Evolutionary conservation across 108 stramenopile genomes (phyloP), one percentile per base, ranked within the genome.

Genomic region (Bacterosira constricta): DNA sequence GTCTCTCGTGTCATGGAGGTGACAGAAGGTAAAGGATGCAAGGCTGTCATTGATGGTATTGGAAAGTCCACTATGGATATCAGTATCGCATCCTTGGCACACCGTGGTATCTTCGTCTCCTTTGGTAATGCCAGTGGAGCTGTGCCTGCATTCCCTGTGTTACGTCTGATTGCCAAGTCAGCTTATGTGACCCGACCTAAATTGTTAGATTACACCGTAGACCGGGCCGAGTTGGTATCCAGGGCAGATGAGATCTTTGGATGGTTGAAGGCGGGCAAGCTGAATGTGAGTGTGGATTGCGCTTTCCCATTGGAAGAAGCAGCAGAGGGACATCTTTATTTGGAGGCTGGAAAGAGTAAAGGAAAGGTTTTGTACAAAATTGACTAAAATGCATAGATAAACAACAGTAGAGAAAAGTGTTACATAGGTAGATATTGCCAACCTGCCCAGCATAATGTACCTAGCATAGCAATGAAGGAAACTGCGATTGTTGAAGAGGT

Each of bases 41-140:
- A 87, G 60, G 73, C 64, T 41, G 84, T 85, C 38, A 83, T 86
- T 64, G 88, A 89, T 73, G 88, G 88, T 13, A 78, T 89, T 60
- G 88, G 88, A 41, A 84, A 84, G 79, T 63, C 60, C 25, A 89
- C 85, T 26, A 53, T 75, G 25, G 81, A 86, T 51, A 85, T 86
- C 27, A 83, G 83, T 57, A 68, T 89, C 65, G 65, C 63, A 38
- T 83, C 68, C 39, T 45, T 89, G 25, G 73, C 82, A 10, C 77
- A 66, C 29, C 77, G 88, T 35, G 88, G 88, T 13, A 89, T 85
- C 51, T 79, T 82, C 62, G 68, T 89, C 26, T 73, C 81, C 29
- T 89, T 86, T 66, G 88, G 88, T 32, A 89, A 89, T 56, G 85
- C 88, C 6, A 78, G 75, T 45, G 88, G 88, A 23, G 73, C 88